Base-by-base conservation (phyloP, 208 protist species). In the Jaenimonas drosophilae region DNA sequence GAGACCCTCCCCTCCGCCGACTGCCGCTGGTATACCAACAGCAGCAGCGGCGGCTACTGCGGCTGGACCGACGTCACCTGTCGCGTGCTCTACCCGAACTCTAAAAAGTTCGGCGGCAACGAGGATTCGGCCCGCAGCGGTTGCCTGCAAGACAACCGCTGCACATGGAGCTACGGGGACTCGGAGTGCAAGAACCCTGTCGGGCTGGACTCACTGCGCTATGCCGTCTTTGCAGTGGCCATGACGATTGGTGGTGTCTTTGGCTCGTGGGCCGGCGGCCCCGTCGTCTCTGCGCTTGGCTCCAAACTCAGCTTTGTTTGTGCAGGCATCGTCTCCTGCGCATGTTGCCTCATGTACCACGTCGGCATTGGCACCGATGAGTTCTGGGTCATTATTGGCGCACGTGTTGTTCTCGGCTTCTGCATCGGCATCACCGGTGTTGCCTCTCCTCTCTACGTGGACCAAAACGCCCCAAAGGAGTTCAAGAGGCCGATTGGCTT, bases 171-270 rank as follows among this genome's bases (percentile, higher is more conserved):
- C 2, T 49, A 54, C 49, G 23, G 25, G 26, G 24, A 36, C 7
- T 17, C 17, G 17, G 19, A 21, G 17, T 61, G 53, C 30, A 32
- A 16, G 16, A 50, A 56, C 42, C 36, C 19, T 1, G 26, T 45
- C 0, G 57, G 49, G 11, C 59, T 52, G 43, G 62, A 14, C 1
- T 36, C 53, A 9, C 28, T 50, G 12, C 11, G 54, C 17, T 54
- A 26, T 30, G 59, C 54, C 32, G 41, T 61, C 45, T 64, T 70
- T 41, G 48, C 52, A 1, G 36, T 30, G 4, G 7, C 57, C 3
- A 60, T 70, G 55, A 70, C 59, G 38, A 31, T 70, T 20, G 60
- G 54, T 30, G 47, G 39, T 12, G 42, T 54, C 29, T 16, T 70
- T 21, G 54, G 25, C 32, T 60, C 61, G 2, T 37, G 69, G 4